Conservation (phyloP, 192 early-diverging fungal genomes). For the Martensiomyces pterosporus region DNA sequence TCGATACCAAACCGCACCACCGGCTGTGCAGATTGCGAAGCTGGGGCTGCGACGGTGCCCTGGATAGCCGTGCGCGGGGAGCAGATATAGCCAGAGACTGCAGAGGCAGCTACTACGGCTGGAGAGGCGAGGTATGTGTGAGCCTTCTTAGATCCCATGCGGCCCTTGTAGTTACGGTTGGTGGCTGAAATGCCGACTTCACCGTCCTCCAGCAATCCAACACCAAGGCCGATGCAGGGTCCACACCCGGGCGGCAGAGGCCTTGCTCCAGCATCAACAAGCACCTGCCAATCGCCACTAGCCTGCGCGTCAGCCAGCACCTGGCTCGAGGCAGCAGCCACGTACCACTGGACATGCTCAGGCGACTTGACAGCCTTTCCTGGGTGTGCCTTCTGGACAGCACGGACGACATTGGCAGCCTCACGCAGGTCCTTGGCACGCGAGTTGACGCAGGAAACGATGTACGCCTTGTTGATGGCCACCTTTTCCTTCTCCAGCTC, state of each 20-base stretch:
- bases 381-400: conserved; percentile 22
- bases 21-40: conserved; percentile 7
- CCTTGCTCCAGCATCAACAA: conserved; percentile 86
- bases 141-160: conserved; percentile 93
- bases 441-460: conserved; percentile 95
- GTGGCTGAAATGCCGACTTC: conserved; percentile 99
- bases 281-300: conserved; percentile 81
- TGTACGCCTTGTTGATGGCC: conserved; percentile 91
- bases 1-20: conserved; percentile 33
- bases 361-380: conserved; percentile 19
- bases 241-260: conserved; percentile 94
- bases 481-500: conserved; percentile 71
- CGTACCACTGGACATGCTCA: conserved; percentile 83
- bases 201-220: conserved; percentile 89
- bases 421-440: conserved; percentile 83
- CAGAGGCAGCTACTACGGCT: conserved; percentile 93
- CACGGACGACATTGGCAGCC: conserved; percentile 75
- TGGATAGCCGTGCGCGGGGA: conserved; percentile 46
- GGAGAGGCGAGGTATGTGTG: conserved; percentile 93
- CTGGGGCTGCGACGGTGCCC: conserved; percentile 7
- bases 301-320: conserved; percentile 84
- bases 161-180: conserved; percentile 98
- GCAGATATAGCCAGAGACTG: conserved; percentile 80
- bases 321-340: conserved; percentile 90
- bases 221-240: conserved; percentile 92